Base-by-base conservation (phyloP, 73 alveolate species). In the Blepharisma stoltei region DNA sequence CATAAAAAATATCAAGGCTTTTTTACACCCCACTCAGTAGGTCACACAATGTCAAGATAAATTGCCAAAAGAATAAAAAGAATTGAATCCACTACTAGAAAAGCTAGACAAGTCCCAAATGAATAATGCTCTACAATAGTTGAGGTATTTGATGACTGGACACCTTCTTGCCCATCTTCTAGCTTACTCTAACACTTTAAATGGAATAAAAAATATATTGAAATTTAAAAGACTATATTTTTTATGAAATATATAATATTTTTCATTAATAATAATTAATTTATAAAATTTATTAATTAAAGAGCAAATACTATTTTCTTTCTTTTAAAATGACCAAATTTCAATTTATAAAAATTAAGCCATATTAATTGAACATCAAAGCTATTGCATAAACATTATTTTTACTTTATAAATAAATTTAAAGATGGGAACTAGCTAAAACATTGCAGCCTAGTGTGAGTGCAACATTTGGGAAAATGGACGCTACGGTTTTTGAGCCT, bases 21-120 rank as follows among this genome's bases (percentile, higher is more conserved):
- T 27, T 81, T 82, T 47, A 83, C 85, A 6, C 97, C 97, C 86
- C 83, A 88, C 49, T 80, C 93, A 83, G 81, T 89, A 48, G 95
- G 92, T 43, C 88, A 73, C 7, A 90, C 94, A 67, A 81, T 71
- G 69, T 90, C 95, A 9, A 90, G 67, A 80, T 90, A 90, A 27
- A 76, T 76, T 6, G 93, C 88, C 21, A 88, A 37, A 6, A 90
- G 52, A 14, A 78, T 69, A 67, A 83, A 84, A 14, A 86, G 55
- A 45, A 88, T 54, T 55, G 88, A 81, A 76, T 90, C 93, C 6
- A 84, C 66, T 8, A 80, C 46, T 38, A 86, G 65, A 91, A 88
- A 75, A 4, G 78, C 49, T 47, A 88, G 20, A 69, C 81, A 83
- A 48, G 73, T 66, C 4, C 80, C 76, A 18, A 88, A 55, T 47